Percentiles rank a stretch among this genome's conserved stretches.
Evolutionary conservation across 2,329 filamentous ascomycete species (phyloP).

Genomic region (Xylariaceae sp.): DNA sequence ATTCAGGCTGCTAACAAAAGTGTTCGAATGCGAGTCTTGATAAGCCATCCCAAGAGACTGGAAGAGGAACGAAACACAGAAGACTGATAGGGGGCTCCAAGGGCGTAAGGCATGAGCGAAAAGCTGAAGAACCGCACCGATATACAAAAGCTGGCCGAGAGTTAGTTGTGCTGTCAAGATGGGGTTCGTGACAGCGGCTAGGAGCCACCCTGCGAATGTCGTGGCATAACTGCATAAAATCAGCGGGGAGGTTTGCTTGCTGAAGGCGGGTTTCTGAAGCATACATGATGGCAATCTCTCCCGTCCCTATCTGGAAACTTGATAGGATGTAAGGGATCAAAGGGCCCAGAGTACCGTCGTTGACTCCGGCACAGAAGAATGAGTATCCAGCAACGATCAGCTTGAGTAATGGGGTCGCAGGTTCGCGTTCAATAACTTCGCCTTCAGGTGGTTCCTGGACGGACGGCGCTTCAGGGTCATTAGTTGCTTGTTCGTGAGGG

Average conservation of each 20-base stretch:
- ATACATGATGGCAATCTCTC: conserved; percentile 41
- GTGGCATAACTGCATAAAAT: conserved; percentile 53
- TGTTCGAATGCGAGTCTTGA: conserved; percentile 68
- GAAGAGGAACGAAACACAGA: conserved; percentile 62
- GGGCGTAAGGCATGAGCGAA: conserved; percentile 59
- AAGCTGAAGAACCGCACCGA: conserved; percentile 63
- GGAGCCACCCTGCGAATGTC: conserved; percentile 65
- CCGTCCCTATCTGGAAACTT: conserved; percentile 52
- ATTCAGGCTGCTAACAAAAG: conserved; percentile 59
- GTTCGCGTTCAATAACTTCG: conserved; percentile 30
- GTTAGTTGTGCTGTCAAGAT: conserved; percentile 58
- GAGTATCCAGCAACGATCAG: conserved; percentile 62
- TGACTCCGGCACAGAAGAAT: conserved; percentile 70
- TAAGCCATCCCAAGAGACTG: conserved; percentile 65
- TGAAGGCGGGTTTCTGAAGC: background rate
- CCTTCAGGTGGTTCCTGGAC: conserved; percentile 16
- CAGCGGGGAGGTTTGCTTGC: background rate
- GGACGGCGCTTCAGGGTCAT: conserved; percentile 29
- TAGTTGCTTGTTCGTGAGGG: conserved; percentile 5
- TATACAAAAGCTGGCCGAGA: conserved; percentile 60
- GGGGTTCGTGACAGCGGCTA: conserved; percentile 62
- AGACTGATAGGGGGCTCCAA: conserved; percentile 64
- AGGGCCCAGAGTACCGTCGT: conserved; percentile 68
- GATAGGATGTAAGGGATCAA: conserved; percentile 67
- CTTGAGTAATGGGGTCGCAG: conserved; percentile 48